These are phyloP conservation scores for Tausonia pullulans DNA, from an alignment of 1,284 basidiomycete species.

Conservation along the genomic window DNA sequence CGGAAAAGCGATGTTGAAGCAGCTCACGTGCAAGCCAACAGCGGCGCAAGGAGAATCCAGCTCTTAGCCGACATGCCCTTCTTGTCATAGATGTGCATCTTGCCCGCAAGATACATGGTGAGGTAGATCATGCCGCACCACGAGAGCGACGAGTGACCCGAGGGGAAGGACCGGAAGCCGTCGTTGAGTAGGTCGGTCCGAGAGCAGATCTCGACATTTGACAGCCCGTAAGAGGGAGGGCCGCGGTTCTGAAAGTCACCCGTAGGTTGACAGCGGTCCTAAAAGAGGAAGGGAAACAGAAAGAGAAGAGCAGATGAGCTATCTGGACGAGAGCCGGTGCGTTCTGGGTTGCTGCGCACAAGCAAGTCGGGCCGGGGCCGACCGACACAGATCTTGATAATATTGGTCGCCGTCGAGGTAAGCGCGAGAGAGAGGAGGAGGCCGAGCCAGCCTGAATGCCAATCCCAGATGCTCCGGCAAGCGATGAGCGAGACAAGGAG, in stretches of 20 bases:
- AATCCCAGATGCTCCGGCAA: constrained; percentile 73
- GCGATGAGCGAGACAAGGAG: constrained; percentile 55
- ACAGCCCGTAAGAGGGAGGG: constrained; percentile 55
- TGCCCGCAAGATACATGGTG: constrained; percentile 48
- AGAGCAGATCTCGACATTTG: constrained; percentile 66
- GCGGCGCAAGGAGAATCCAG: constrained; percentile 72
- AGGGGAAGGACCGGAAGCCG: constrained; percentile 86
- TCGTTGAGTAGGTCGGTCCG: constrained; percentile 57
- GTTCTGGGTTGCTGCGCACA: not conserved
- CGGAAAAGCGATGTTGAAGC: not conserved
- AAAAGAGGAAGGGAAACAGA: not conserved
- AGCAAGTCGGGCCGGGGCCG: constrained; percentile 76
- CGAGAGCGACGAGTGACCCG: constrained; percentile 66
- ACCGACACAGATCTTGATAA: constrained; percentile 43
- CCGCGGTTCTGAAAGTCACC: constrained; percentile 45
- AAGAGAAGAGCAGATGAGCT: not conserved
- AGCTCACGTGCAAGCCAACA: not conserved
- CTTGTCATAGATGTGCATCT: constrained; percentile 75
- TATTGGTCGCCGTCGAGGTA: constrained; percentile 57
- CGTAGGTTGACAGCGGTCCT: constrained; percentile 66
- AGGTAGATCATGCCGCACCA: constrained; percentile 35
- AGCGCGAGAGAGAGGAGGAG: constrained; percentile 16
- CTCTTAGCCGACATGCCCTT: constrained; percentile 72
- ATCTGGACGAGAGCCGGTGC: not conserved
- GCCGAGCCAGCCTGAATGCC: constrained; percentile 69